Percentiles rank a stretch among this genome's conserved stretches.
These are phyloP conservation scores for Polygonum aviculare DNA, from an alignment of 148 eudicot species.

Conservation along the genomic window DNA sequence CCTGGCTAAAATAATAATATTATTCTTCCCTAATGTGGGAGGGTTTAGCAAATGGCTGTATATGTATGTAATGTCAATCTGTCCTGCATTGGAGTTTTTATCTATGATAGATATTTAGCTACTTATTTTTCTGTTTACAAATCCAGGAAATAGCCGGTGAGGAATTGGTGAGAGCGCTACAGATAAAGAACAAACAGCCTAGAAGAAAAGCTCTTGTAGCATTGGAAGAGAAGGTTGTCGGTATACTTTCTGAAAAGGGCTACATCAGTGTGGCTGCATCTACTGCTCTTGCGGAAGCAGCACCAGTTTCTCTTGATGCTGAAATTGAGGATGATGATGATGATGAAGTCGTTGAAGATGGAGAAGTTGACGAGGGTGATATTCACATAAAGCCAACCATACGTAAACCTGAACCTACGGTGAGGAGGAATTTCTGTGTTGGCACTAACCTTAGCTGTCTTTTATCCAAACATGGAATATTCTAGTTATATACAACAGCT, in stretches of 20 bases:
- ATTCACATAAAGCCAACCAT: constrained; percentile 86
- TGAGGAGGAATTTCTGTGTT: constrained; percentile 23
- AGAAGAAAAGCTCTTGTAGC: constrained; percentile 85
- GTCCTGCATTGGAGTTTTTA: not conserved
- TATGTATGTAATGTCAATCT: not conserved
- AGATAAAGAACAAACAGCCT: constrained; percentile 78
- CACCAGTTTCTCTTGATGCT: constrained; percentile 46
- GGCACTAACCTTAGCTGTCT: not conserved
- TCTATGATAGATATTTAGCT: not conserved
- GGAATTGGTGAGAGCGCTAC: constrained; percentile 63
- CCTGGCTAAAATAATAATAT: not conserved
- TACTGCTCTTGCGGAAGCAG: constrained; percentile 34
- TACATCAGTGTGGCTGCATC: constrained; percentile 62
- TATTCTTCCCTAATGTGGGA: not conserved
- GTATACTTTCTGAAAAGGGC: constrained; percentile 83
- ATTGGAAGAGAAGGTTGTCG: constrained; percentile 77
- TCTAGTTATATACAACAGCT: not conserved
- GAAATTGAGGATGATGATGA: constrained; percentile 74
- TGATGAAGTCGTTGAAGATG: constrained; percentile 94
- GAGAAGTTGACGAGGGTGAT: constrained; percentile 99
- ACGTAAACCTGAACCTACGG: constrained; percentile 57
- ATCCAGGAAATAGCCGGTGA: constrained; percentile 88
- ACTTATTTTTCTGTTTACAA: not conserved
- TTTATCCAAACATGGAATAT: not conserved
- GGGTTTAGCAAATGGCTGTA: not conserved